Evolutionary conservation across 495 filamentous ascomycete genomes (phyloP).

Genomic region (Ramalina peruviana): DNA sequence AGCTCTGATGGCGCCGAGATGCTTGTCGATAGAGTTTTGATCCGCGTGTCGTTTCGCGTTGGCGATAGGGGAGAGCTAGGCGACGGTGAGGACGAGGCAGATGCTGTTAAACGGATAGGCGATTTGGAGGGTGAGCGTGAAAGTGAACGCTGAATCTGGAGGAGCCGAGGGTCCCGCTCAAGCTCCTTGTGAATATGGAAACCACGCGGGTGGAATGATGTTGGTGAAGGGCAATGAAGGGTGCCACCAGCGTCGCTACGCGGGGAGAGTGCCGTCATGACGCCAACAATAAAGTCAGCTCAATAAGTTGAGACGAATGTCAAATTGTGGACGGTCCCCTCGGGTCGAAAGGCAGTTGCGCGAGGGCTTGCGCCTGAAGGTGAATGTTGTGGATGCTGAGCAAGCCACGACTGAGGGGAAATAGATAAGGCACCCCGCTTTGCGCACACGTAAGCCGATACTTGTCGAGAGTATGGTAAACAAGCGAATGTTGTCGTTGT

Average conservation of each 20-base stretch:
- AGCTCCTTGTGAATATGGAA: constrained; percentile 35
- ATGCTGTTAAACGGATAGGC: constrained; percentile 45
- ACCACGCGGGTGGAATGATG: constrained; percentile 65
- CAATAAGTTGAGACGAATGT: too few relatives aligned
- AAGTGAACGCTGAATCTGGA: constrained; percentile 67
- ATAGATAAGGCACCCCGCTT: too few relatives aligned
- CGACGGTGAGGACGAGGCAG: constrained; percentile 41
- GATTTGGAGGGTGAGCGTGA: constrained; percentile 77
- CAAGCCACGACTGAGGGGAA: too few relatives aligned
- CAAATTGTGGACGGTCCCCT: too few relatives aligned
- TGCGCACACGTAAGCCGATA: too few relatives aligned
- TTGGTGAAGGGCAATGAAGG: constrained; percentile 70
- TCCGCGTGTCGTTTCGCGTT: constrained; percentile 28
- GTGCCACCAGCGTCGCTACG: constrained; percentile 58
- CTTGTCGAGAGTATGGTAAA: too few relatives aligned
- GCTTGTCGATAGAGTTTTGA: constrained; percentile 27
- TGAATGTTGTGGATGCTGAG: too few relatives aligned
- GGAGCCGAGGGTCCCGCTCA: constrained; percentile 33
- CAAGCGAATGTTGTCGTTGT: too few relatives aligned
- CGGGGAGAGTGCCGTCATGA: constrained; percentile 28
- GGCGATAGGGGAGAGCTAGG: constrained; percentile 40
- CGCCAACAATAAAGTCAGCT: too few relatives aligned
- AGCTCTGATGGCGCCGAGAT: constrained; percentile 16
- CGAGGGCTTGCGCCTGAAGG: too few relatives aligned
- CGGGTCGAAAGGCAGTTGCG: too few relatives aligned